Evolutionary conservation across 2,329 filamentous ascomycete genomes (phyloP).

Genomic region (Colletotrichum lupini): DNA sequence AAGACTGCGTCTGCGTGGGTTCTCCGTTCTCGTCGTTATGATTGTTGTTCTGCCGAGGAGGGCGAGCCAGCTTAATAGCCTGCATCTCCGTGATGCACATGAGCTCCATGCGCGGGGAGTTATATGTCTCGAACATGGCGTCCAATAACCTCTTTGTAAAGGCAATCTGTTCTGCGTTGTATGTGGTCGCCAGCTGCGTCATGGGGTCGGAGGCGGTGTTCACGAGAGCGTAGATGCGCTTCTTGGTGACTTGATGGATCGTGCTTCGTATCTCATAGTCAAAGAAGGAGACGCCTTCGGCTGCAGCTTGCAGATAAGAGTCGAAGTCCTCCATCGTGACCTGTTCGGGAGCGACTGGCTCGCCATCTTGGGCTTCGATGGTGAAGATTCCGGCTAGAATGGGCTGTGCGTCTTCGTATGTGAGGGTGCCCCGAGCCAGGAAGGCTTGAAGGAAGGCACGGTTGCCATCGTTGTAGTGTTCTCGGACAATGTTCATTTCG

Average conservation of each 20-base stretch:
- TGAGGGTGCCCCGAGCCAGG: slow-evolving; percentile 81
- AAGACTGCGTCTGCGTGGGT: slow-evolving; percentile 45
- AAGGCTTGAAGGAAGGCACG: slow-evolving; percentile 93
- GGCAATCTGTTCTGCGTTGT: slow-evolving; percentile 84
- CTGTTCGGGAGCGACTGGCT: slow-evolving; percentile 65
- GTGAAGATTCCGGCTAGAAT: slow-evolving; percentile 82
- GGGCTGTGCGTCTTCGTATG: slow-evolving; percentile 76
- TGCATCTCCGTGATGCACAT: slow-evolving; percentile 86
- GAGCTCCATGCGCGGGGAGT: slow-evolving; percentile 81
- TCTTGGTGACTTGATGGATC: slow-evolving; percentile 73
- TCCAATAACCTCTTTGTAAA: slow-evolving; percentile 91
- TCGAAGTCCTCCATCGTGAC: slow-evolving; percentile 76
- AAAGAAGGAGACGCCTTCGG: slow-evolving; percentile 78
- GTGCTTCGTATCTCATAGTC: slow-evolving; percentile 88
- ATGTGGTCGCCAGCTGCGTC: slow-evolving; percentile 87
- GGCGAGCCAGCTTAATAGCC: slow-evolving; percentile 75
- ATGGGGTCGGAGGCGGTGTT: slow-evolving; percentile 88
- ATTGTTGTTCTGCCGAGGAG: slow-evolving; percentile 50
- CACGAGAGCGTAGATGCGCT: slow-evolving; percentile 83
- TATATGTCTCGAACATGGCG: slow-evolving; percentile 91
- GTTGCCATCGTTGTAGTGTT: slow-evolving; percentile 71
- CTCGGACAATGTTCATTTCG: slow-evolving; percentile 37
- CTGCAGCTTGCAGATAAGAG: slow-evolving; percentile 76
- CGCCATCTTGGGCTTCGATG: slow-evolving; percentile 52
- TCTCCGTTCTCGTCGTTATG: slow-evolving; percentile 46